phyloP scores from a whole-genome alignment of 73 alveolate genomes.

The Halteria grandinella region DNA sequence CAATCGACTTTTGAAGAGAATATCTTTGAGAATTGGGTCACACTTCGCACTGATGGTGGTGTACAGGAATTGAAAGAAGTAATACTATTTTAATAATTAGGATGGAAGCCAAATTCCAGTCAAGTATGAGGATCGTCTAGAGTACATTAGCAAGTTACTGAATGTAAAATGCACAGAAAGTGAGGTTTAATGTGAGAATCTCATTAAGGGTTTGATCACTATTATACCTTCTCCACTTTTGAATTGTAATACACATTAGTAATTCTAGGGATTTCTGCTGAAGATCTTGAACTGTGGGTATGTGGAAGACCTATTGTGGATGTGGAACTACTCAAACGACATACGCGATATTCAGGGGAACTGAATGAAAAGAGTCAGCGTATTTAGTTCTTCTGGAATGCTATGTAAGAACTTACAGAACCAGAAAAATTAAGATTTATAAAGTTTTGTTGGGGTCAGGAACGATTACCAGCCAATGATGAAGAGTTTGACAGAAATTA shows the following conservation, averaged over 20 bases:
- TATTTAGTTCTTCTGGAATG: constrained; percentile 96
- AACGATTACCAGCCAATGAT: constrained; percentile 97
- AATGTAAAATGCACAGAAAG: constrained; percentile 88
- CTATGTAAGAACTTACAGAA: constrained; percentile 83
- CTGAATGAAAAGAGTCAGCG: constrained; percentile 75
- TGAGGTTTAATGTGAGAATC: constrained; percentile 81
- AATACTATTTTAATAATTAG: too few relatives aligned
- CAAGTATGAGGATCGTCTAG: constrained; percentile 81
- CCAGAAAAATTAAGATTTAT: constrained; percentile 94
- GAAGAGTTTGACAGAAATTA: constrained; percentile 96
- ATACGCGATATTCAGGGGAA: constrained; percentile 77
- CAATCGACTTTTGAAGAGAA: constrained; percentile 80
- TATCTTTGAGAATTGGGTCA: constrained; percentile 77
- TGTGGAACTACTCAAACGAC: constrained; percentile 91
- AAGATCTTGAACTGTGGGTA: constrained; percentile 93
- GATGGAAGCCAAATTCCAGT: constrained; percentile 84
- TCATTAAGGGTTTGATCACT: constrained; percentile 90
- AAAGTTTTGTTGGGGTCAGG: constrained; percentile 98
- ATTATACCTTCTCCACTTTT: constrained; percentile 92
- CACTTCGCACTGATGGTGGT: constrained; percentile 80
- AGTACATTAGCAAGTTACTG: constrained; percentile 78
- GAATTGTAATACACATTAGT: too few relatives aligned
- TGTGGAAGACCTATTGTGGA: constrained; percentile 94
- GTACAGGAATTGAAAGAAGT: constrained; percentile 76
- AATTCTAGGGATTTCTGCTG: constrained; percentile 79